Evolutionary conservation across 164 flowering plant species (phyloP).

Genomic region (Buxus sempervirens): DNA sequence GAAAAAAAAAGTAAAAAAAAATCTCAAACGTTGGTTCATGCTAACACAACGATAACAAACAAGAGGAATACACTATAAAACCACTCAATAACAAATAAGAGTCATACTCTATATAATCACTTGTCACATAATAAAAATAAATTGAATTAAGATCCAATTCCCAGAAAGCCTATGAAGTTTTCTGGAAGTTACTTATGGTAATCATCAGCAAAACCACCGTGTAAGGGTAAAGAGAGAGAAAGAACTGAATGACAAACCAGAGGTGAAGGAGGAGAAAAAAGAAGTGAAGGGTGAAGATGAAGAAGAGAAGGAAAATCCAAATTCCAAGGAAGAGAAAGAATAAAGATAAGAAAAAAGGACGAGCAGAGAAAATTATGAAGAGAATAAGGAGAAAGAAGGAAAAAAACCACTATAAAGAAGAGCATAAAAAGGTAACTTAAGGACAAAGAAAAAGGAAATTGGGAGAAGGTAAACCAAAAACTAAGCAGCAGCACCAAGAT

Average conservation of each 20-base stretch:
- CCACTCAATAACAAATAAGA: no score
- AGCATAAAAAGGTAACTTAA: conserved; percentile 8
- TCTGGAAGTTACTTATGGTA: no score
- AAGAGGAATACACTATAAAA: no score
- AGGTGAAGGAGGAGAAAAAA: conserved; percentile 7
- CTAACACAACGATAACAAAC: no score
- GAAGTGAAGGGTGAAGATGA: conserved; percentile 15
- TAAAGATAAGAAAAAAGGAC: conserved; percentile 1
- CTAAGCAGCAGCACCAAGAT: background rate
- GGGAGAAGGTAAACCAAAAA: background rate
- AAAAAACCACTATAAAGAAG: conserved; percentile 11
- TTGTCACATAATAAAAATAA: no score
- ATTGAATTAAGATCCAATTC: no score
- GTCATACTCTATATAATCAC: no score
- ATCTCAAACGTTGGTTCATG: no score
- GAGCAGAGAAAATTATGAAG: conserved; percentile 5
- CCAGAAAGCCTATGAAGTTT: no score
- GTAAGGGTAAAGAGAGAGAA: conserved; percentile 4
- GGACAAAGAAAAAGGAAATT: conserved; percentile 1
- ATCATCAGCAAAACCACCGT: no score
- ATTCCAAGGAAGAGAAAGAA: conserved; percentile 12
- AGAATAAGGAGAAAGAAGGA: conserved; percentile 11
- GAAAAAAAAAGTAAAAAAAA: no score
- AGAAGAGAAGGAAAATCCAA: conserved; percentile 4
- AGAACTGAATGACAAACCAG: background rate